Evolutionary conservation across 164 flowering plant species (phyloP).

Genomic region (Dillenia turbinata): DNA sequence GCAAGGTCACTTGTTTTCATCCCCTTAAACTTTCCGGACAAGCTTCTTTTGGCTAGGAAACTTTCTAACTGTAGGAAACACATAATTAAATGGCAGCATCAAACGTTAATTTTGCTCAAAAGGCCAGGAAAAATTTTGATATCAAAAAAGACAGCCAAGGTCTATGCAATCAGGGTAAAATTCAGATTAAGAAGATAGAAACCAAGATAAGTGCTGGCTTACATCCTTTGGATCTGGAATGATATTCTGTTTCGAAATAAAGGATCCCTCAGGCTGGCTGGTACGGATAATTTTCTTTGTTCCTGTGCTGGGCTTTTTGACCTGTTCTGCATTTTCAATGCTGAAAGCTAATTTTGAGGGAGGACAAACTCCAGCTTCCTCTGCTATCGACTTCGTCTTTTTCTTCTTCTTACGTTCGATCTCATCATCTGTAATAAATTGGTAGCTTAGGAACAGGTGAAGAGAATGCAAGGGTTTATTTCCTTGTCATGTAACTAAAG

Average conservation of each 20-base stretch:
- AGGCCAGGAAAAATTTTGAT: background rate
- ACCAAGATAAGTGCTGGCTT: background rate
- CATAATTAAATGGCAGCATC: slow-evolving; percentile 1
- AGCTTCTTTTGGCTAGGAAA: slow-evolving; percentile 30
- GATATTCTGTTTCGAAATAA: slow-evolving; percentile 26
- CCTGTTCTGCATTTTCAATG: slow-evolving; percentile 31
- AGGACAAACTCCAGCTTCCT: slow-evolving; percentile 22
- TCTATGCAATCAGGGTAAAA: no score
- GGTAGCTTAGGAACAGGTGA: background rate
- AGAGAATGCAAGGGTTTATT: no score
- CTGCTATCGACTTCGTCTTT: slow-evolving; percentile 27
- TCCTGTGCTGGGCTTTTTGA: slow-evolving; percentile 29
- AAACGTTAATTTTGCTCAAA: slow-evolving; percentile 2
- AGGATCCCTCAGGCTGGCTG: slow-evolving; percentile 39
- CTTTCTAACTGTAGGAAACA: slow-evolving; percentile 41
- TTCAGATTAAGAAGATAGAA: background rate
- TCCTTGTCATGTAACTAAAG: no score
- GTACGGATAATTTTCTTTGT: slow-evolving; percentile 25
- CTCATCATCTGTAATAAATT: slow-evolving; percentile 56
- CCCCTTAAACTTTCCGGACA: slow-evolving; percentile 39
- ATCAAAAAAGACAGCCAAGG: background rate
- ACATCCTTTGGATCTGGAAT: slow-evolving; percentile 43
- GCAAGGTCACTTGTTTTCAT: slow-evolving; percentile 30
- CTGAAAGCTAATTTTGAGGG: slow-evolving; percentile 29
- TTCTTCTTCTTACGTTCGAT: slow-evolving; percentile 69